Evolutionary conservation across 208 protist genomes (phyloP).

Genomic region (Leishmania martiniquensis): DNA sequence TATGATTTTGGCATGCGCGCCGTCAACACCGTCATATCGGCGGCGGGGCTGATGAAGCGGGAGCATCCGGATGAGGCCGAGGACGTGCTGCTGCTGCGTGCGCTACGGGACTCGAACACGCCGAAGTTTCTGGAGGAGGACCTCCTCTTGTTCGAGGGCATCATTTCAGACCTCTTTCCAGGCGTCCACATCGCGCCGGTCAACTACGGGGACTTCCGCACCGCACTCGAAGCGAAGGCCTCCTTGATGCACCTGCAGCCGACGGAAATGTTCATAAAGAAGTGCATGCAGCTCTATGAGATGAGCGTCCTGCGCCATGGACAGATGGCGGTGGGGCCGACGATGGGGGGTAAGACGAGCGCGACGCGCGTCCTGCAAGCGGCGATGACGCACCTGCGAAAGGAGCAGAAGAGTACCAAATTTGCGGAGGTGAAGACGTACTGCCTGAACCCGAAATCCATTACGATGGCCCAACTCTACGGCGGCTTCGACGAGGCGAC

Average conservation of each 20-base stretch:
- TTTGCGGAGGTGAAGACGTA: conserved; percentile 90
- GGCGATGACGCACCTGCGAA: conserved; percentile 85
- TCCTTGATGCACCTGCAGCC: conserved; percentile 89
- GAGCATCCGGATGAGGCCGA: conserved; percentile 93
- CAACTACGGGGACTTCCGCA: conserved; percentile 94
- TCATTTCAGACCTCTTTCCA: conserved; percentile 98
- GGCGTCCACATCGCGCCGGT: conserved; percentile 86
- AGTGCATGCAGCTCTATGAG: conserved; percentile 98
- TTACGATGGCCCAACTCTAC: conserved; percentile 98
- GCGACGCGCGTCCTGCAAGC: conserved; percentile 83
- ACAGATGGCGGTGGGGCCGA: conserved; percentile 97
- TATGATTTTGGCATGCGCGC: conserved; percentile 99
- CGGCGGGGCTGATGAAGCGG: conserved; percentile 96
- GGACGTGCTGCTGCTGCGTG: conserved; percentile 94
- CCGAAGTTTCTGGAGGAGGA: conserved; percentile 98
- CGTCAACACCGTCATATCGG: conserved; percentile 98
- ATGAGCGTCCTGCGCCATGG: conserved; percentile 98
- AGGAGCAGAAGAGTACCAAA: conserved; percentile 67
- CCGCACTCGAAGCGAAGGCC: conserved; percentile 71
- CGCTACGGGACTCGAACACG: conserved; percentile 96
- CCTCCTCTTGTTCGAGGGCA: conserved; percentile 95
- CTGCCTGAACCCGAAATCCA: conserved; percentile 96
- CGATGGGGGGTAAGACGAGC: conserved; percentile 96
- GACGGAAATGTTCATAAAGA: conserved; percentile 95
- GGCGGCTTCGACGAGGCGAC: conserved; percentile 96